These are phyloP conservation scores for Cubamyces lactineus DNA, from an alignment of 768 basidiomycete genomes.

Conservation along the genomic window DNA sequence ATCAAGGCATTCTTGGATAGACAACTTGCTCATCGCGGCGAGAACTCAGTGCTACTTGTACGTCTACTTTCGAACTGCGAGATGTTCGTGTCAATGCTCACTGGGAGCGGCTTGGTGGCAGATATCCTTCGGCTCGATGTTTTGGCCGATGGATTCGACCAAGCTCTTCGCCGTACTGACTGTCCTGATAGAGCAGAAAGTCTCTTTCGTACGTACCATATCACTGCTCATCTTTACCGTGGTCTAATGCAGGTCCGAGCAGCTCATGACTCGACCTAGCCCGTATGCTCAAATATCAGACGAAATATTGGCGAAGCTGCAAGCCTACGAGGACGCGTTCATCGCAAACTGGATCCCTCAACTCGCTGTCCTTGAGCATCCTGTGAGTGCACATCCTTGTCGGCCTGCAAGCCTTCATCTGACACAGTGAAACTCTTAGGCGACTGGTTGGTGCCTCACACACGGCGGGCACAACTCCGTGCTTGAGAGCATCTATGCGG, in stretches of 20 bases:
- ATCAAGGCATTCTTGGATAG: not conserved
- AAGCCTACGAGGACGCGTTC: not conserved
- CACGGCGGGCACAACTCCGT: slow-evolving; percentile 19
- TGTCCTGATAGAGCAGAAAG: not conserved
- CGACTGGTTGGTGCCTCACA: slow-evolving; percentile 12
- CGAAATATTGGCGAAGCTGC: not conserved
- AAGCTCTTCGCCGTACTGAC: not conserved
- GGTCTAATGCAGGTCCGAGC: not conserved
- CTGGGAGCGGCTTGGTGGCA: not conserved
- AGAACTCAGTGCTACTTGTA: not conserved
- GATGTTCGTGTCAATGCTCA: not conserved
- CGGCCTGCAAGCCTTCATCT: not conserved
- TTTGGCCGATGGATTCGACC: not conserved
- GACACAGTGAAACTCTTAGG: not conserved
- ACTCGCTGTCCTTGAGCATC: not conserved
- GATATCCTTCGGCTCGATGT: not conserved
- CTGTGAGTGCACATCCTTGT: not conserved
- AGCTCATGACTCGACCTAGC: not conserved
- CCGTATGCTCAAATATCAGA: not conserved
- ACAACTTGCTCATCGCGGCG: not conserved
- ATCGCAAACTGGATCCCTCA: not conserved
- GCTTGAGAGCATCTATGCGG: slow-evolving; percentile 9
- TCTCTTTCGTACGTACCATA: not conserved
- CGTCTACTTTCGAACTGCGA: not conserved
- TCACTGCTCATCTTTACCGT: not conserved